Base-by-base conservation (phyloP, 2,329 filamentous ascomycete species). In the Cladosporium sp. region DNA sequence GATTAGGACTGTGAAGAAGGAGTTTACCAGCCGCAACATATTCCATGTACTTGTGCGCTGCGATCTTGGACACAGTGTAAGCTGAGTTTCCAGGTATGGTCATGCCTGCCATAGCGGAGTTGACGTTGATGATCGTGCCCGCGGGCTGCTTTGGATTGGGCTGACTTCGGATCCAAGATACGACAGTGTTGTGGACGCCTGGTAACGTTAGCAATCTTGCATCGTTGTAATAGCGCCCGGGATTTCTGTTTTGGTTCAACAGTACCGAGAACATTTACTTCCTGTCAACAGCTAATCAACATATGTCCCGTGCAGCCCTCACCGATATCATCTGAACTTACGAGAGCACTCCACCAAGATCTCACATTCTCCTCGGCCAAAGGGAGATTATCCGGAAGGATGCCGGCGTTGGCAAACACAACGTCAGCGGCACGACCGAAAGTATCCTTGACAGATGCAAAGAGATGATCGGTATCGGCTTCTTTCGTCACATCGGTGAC, bases 11-110 rank as follows among this genome's bases (percentile, higher is more conserved):
- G 8, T 12, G 30, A 34, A 2, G 30, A 9, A 34, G 28, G 15
- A 51, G n/a, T 36, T 42, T 37, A 59, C 56, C 56, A 43, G 36
- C n/a, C 55, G 65, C 62, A 9, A 69, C 60, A 36, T 59, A 65
- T 51, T 69, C 67, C 38, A 64, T 63, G 28, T 69, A 59, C 42
- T 61, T 62, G 51, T 62, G 59, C 39, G 30, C 47, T 14, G 68
- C 68, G 19, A 67, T n/a, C 59, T 70, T 69, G 50, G 61, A 66
- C 12, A 57, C 58, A 3, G 63, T 62, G 60, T 70, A 70, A 19
- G 61, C 59, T 25, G 63, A 62, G 47, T 64, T 59, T n/a, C 63
- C 62, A 4, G 66, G 64, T 8, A 64, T 54, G 2, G 60, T 56
- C 22, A 56, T 54, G 5, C 57, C 63, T 14, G 61, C 61, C 20